A percentile compares a stretch with the other conserved stretches of the same genome.
Conservation (phyloP, 345 rosid species). For the Camelina sativa region DNA sequence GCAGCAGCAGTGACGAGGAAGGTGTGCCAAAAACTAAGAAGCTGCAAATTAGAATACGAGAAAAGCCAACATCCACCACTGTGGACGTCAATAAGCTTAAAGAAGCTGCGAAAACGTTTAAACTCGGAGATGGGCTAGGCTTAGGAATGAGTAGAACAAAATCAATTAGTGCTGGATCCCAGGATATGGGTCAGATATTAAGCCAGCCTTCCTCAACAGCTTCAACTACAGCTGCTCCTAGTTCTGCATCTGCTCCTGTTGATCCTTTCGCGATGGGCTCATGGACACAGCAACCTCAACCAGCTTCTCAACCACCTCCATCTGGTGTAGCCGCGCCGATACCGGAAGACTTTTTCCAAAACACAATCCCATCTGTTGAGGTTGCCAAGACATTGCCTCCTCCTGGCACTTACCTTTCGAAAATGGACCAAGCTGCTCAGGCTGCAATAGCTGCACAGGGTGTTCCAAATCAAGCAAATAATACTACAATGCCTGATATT, state of each 20-base stretch:
- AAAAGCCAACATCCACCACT: slow-evolving; percentile 75
- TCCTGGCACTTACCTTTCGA: slow-evolving; percentile 84
- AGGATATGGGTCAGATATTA: slow-evolving; percentile 64
- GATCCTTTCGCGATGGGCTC: slow-evolving; percentile 74
- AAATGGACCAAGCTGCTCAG: slow-evolving; percentile 66
- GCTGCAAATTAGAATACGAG: slow-evolving; percentile 88
- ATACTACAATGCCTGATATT: slow-evolving; percentile 51
- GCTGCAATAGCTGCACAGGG: slow-evolving; percentile 50
- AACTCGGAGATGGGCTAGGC: slow-evolving; percentile 85
- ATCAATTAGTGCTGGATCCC: slow-evolving; percentile 63
- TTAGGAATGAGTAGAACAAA: slow-evolving; percentile 68
- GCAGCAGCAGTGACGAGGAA: slow-evolving; percentile 97
- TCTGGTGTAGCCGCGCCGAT: slow-evolving; percentile 63
- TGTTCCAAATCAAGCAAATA: slow-evolving; percentile 49
- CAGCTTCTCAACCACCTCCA: slow-evolving; percentile 61
- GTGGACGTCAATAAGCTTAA: slow-evolving; percentile 93
- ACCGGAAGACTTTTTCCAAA: slow-evolving; percentile 95
- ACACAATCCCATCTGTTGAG: slow-evolving; percentile 87
- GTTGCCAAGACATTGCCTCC: slow-evolving; percentile 86
- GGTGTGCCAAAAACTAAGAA: slow-evolving; percentile 69
- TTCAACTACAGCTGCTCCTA: slow-evolving; percentile 48
- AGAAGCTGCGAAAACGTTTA: slow-evolving; percentile 87
- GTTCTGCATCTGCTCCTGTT: slow-evolving; percentile 55
- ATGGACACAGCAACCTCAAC: slow-evolving; percentile 55
- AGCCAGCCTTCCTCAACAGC: slow-evolving; percentile 52